These are phyloP conservation scores for Oryza australiensis DNA, from an alignment of 176 grass and related monocot genomes.

Conservation along the genomic window DNA sequence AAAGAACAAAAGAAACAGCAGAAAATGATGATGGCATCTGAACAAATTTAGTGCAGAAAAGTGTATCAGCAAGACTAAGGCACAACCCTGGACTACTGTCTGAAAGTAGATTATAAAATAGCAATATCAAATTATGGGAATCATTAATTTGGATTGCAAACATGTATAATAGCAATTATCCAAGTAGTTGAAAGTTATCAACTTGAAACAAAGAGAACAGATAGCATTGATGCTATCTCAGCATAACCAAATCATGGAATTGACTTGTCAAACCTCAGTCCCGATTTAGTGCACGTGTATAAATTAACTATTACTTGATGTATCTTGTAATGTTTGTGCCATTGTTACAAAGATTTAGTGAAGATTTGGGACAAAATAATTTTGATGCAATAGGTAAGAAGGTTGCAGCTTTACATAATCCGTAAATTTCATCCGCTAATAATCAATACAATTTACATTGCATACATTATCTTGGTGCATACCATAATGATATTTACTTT, in stretches of 20 bases:
- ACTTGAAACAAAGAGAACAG: neutral
- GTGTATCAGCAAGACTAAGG: neutral
- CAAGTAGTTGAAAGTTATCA: neutral
- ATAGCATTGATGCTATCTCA: neutral
- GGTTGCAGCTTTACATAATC: neutral
- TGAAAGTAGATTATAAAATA: constrained; percentile 1
- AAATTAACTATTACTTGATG: neutral
- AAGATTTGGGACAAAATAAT: neutral
- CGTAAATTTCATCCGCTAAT: neutral
- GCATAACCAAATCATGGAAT: neutral
- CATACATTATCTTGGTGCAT: neutral
- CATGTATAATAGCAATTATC: neutral
- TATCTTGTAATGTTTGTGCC: neutral
- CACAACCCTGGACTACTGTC: neutral
- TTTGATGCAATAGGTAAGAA: neutral
- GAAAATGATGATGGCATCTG: neutral
- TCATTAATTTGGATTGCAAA: neutral
- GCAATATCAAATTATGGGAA: constrained; percentile 9
- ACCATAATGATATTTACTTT: neutral
- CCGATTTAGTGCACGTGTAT: neutral
- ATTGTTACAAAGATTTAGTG: neutral
- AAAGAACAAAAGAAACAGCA: neutral
- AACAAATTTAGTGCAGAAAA: neutral
- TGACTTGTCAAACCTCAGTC: neutral
- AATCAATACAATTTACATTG: neutral